These are phyloP conservation scores for Entomophthora muscae DNA, from an alignment of 371 early-diverging fungal genomes.

Conservation along the genomic window DNA sequence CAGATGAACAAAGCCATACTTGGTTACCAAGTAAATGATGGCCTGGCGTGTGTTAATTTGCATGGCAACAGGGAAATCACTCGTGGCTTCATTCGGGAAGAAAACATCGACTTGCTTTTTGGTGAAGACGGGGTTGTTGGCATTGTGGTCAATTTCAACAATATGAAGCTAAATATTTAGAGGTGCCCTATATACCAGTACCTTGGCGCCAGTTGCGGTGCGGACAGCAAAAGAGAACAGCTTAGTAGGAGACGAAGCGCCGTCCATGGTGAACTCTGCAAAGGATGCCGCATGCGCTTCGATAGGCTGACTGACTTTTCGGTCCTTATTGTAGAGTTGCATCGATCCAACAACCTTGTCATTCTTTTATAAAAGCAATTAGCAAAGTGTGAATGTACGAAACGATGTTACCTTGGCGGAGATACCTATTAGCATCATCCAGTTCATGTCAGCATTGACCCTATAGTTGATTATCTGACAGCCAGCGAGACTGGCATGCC, in stretches of 20 bases:
- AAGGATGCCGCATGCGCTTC: conserved; percentile 96
- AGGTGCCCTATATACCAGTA: conserved; percentile 14
- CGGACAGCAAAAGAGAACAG: conserved; percentile 88
- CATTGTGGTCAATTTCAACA: conserved; percentile 90
- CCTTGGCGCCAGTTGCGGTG: conserved; percentile 58
- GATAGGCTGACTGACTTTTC: conserved; percentile 82
- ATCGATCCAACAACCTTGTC: conserved; percentile 86
- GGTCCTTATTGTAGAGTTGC: conserved; percentile 88
- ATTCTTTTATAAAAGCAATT: conserved; percentile 21
- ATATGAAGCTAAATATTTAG: conserved; percentile 59
- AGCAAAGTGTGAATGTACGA: neutral
- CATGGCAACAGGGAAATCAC: conserved; percentile 95
- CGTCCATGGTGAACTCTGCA: conserved; percentile 72
- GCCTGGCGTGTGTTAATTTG: conserved; percentile 83
- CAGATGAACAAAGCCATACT: conserved; percentile 92
- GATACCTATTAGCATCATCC: conserved; percentile 89
- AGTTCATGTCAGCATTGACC: conserved; percentile 72
- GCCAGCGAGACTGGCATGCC: conserved; percentile 61
- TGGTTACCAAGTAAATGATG: conserved; percentile 86
- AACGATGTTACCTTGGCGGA: conserved; percentile 41
- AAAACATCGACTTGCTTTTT: conserved; percentile 85
- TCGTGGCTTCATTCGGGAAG: conserved; percentile 86
- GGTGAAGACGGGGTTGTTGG: conserved; percentile 71
- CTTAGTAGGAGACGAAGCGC: conserved; percentile 53
- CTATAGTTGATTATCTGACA: conserved; percentile 92